Percentiles rank a stretch among this genome's conserved stretches.
Evolutionary conservation across 805 yeast species (phyloP).

Genomic region (Trichomonascus vanleenenianus): DNA sequence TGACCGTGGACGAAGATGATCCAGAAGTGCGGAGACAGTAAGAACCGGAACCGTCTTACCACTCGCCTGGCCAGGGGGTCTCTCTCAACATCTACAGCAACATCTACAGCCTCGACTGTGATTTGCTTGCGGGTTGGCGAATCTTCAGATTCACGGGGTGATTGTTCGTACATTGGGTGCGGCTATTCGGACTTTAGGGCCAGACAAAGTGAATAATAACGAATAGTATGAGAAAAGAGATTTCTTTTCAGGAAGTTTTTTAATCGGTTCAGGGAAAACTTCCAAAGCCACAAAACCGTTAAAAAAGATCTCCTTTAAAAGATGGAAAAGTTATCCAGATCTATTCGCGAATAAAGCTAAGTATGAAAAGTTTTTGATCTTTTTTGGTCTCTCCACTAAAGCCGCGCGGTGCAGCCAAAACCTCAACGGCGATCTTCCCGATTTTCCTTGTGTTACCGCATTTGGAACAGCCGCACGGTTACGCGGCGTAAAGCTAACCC

Average conservation of each 20-base stretch:
- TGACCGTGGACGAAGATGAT: slow-evolving; percentile 36
- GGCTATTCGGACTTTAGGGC: neutral
- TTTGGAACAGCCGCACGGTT: too few relatives aligned
- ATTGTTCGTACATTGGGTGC: too few relatives aligned
- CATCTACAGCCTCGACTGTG: neutral
- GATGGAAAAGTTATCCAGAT: neutral
- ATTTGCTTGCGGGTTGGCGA: neutral
- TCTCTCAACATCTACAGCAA: neutral
- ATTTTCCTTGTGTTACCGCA: neutral
- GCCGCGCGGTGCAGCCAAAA: neutral
- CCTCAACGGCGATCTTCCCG: neutral
- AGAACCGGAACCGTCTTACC: slow-evolving; percentile 18
- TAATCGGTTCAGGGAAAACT: slow-evolving; percentile 7
- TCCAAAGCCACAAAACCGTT: slow-evolving; percentile 10
- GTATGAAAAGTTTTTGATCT: neutral
- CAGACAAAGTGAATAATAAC: neutral
- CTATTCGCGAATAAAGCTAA: neutral
- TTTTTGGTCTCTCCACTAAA: neutral
- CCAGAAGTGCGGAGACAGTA: slow-evolving; percentile 32
- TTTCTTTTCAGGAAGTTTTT: slow-evolving; percentile 3
- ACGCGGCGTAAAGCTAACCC: too few relatives aligned
- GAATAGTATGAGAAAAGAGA: slow-evolving; percentile 1
- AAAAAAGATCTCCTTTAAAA: neutral
- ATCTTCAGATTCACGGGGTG: neutral
- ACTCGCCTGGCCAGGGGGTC: neutral